Evolutionary conservation across 371 early-diverging fungal species (phyloP).

Genomic region (Mortierella polycephala): DNA sequence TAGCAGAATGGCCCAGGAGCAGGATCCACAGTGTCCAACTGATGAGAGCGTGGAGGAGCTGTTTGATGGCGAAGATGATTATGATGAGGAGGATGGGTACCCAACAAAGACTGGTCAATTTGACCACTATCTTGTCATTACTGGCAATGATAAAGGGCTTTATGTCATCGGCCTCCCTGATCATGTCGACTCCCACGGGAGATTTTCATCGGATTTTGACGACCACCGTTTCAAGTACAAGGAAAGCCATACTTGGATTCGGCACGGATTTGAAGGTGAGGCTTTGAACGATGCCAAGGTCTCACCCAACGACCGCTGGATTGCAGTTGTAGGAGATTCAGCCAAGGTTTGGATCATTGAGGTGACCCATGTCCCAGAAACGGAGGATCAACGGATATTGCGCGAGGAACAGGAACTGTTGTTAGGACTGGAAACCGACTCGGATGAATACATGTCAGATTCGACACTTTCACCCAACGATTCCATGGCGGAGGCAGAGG

Average conservation of each 20-base stretch:
- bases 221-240: constrained; percentile 31
- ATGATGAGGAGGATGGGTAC: constrained; percentile 33
- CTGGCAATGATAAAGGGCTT: constrained; percentile 31
- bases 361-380: constrained; percentile 44
- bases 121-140: constrained; percentile 46
- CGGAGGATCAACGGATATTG: constrained; percentile 29
- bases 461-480: constrained; percentile 9
- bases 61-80: constrained; percentile 5
- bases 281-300: constrained; percentile 67
- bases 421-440: constrained; percentile 17
- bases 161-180: constrained; percentile 41
- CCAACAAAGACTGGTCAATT: constrained; percentile 28
- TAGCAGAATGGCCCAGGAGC: not conserved
- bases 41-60: not conserved
- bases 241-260: constrained; percentile 42
- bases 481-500: constrained; percentile 13
- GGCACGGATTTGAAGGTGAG: constrained; percentile 55
- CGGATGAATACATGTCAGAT: constrained; percentile 8
- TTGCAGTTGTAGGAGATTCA: constrained; percentile 67
- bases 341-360: constrained; percentile 53
- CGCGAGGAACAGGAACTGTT: constrained; percentile 19
- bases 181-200: constrained; percentile 9
- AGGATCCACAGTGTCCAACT: not conserved
- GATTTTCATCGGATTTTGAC: not conserved
- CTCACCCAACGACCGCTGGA: constrained; percentile 61